A percentile compares a stretch with the other conserved stretches of the same genome.
Conservation (phyloP, 2,329 filamentous ascomycete species). For the Ceratocystis papillata region DNA sequence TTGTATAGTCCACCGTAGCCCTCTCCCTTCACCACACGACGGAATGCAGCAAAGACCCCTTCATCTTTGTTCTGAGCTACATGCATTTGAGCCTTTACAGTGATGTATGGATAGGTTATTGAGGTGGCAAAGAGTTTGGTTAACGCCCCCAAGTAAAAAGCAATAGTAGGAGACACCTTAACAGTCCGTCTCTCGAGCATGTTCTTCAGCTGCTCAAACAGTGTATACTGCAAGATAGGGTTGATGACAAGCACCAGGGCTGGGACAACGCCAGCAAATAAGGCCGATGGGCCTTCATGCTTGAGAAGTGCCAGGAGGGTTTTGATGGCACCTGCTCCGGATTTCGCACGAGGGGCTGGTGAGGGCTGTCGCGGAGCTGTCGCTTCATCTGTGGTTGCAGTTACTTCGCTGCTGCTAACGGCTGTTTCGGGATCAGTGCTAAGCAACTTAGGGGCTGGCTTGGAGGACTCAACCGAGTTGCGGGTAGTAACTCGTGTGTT, state of each 20-base stretch:
- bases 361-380: slow-evolving; percentile 34
- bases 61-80: slow-evolving; percentile 71
- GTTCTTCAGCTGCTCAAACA: slow-evolving; percentile 98
- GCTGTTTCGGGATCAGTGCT: slow-evolving; percentile 35
- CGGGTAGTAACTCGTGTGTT: slow-evolving; percentile 97
- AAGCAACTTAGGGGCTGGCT: slow-evolving; percentile 28
- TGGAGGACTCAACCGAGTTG: slow-evolving; percentile 31
- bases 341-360: slow-evolving; percentile 35
- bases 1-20: slow-evolving; percentile 90
- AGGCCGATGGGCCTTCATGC: slow-evolving; percentile 71
- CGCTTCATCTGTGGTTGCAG: slow-evolving; percentile 26
- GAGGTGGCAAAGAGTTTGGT: slow-evolving; percentile 90
- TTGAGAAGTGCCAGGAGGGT: slow-evolving; percentile 70
- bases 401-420: background rate
- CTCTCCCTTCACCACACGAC: slow-evolving; percentile 72
- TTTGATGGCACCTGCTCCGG: slow-evolving; percentile 58
- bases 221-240: slow-evolving; percentile 95
- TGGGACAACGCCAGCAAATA: slow-evolving; percentile 87
- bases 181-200: slow-evolving; percentile 55
- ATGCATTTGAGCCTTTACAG: slow-evolving; percentile 95
- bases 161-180: slow-evolving; percentile 71
- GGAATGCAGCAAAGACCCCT: slow-evolving; percentile 67
- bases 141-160: slow-evolving; percentile 81
- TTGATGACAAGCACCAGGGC: slow-evolving; percentile 93
- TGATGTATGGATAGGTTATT: slow-evolving; percentile 97